Evolutionary conservation across 75 land plant genomes (phyloP), one percentile per base, ranked within the genome.

Genomic region (Sequoia sempervirens): DNA sequence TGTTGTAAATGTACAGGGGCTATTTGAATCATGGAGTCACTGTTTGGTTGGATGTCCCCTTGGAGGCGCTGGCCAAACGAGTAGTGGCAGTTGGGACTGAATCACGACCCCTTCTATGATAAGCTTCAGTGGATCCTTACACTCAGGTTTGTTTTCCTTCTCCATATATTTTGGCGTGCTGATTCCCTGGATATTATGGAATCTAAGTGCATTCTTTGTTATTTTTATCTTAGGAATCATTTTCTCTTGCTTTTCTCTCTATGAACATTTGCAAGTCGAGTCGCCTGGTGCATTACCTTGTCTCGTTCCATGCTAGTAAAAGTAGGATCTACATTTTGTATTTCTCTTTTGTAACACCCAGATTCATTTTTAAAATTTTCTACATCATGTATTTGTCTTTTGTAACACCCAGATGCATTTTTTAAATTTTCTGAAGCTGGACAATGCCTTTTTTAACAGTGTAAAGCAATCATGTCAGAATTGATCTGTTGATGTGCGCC

Each of bases 41-140:
- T 74, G 95, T 97, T 68, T 97, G 92, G 90, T 79, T 97, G 56
- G 97, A 97, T 89, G 98, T 97, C 32, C 99, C 99, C 81, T 61
- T 97, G 56, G 96, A 97, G 73, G 93, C 94, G 43, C 88, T 97
- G 68, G 99, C 96, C 12, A 89, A 85, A 56, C 90, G 99, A 75
- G 92, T 97, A 81, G 83, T 91, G 40, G 92, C 91, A 38, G 93
- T 90, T 40, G 97, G 96, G 80, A 94, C 94, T 69, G 79, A 81
- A 81, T 93, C 96, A 79, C 89, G 97, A 28, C 97, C 97, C 52
- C 93, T 95, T 83, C 89, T 95, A 86, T 87, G 90, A 83, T 50
- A 89, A 17, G 91, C 87, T 54, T 72, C 89, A 61, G 89, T 90
- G 37, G 93, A 92, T 92, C 87, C 90, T 50, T 89, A 91, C 79